Conservation (phyloP, 2,329 filamentous ascomycete genomes). For the Beauveria bassiana region DNA sequence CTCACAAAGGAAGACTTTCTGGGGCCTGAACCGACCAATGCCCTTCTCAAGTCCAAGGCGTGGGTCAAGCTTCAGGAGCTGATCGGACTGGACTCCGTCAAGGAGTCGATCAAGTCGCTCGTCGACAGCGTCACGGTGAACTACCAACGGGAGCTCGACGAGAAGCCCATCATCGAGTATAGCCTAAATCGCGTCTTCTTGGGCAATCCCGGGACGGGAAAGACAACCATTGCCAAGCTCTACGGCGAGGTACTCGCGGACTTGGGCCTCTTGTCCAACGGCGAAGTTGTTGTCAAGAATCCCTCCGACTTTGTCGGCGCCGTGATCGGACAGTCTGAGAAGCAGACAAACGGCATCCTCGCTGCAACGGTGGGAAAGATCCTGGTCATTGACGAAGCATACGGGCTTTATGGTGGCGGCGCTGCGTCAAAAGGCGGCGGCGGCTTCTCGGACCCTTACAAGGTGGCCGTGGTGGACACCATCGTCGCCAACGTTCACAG, state of each 20-base stretch:
- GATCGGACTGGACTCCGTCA: constrained; percentile 55
- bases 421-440: constrained; percentile 14
- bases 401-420: constrained; percentile 48
- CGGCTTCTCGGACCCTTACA: constrained; percentile 35
- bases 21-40: constrained; percentile 55
- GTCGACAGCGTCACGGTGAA: constrained; percentile 55
- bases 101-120: constrained; percentile 49
- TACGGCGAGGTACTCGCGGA: constrained; percentile 63
- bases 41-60: constrained; percentile 41
- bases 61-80: constrained; percentile 52
- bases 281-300: constrained; percentile 65
- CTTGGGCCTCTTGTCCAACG: constrained; percentile 58
- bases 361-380: constrained; percentile 62
- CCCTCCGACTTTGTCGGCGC: constrained; percentile 65
- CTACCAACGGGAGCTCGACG: constrained; percentile 56
- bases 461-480: constrained; percentile 61
- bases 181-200: constrained; percentile 63
- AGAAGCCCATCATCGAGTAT: constrained; percentile 51
- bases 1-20: constrained; percentile 63
- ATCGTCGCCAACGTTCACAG: constrained; percentile 68
- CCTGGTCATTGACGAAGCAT: constrained; percentile 74
- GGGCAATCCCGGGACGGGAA: constrained; percentile 67
- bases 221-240: constrained; percentile 66
- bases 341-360: constrained; percentile 64
- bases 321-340: constrained; percentile 58